Conservation (phyloP, 345 rosid genomes). For the Gossypium arboreum region DNA sequence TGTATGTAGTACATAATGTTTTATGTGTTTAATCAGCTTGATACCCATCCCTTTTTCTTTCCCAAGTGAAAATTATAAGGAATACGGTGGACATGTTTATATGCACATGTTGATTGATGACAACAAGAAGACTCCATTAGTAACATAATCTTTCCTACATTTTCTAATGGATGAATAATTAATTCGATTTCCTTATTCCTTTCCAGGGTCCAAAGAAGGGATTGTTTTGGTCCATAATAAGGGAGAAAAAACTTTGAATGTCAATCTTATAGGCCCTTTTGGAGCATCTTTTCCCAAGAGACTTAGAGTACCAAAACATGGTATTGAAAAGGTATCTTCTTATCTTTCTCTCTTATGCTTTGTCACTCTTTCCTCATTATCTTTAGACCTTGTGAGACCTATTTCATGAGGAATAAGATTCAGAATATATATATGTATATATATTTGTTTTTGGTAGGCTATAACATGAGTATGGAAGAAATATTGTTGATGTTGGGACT, state of each 20-base stretch:
- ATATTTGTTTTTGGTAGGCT: not conserved
- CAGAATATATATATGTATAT: not conserved
- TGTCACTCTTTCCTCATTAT: not conserved
- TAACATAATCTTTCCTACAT: not conserved
- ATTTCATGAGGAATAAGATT: not conserved
- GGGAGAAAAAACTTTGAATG: conserved; percentile 48
- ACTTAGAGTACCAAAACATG: conserved; percentile 6
- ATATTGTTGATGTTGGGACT: not conserved
- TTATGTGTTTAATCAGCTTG: not conserved
- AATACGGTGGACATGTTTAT: not conserved
- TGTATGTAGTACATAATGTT: not conserved
- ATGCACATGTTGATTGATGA: not conserved
- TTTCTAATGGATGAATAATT: conserved; percentile 14
- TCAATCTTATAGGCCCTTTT: conserved; percentile 6
- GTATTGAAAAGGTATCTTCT: conserved; percentile 18
- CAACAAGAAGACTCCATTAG: not conserved
- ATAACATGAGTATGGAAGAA: not conserved
- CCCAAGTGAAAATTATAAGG: not conserved
- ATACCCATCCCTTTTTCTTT: not conserved
- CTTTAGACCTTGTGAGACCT: conserved; percentile 1
- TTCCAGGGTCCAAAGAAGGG: conserved; percentile 40
- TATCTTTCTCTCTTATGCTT: not conserved
- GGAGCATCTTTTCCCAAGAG: not conserved
- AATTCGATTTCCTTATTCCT: conserved; percentile 19
- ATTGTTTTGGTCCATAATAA: conserved; percentile 56